Base-by-base conservation (phyloP, 805 yeast species). In the Saturnispora besseyi region DNA sequence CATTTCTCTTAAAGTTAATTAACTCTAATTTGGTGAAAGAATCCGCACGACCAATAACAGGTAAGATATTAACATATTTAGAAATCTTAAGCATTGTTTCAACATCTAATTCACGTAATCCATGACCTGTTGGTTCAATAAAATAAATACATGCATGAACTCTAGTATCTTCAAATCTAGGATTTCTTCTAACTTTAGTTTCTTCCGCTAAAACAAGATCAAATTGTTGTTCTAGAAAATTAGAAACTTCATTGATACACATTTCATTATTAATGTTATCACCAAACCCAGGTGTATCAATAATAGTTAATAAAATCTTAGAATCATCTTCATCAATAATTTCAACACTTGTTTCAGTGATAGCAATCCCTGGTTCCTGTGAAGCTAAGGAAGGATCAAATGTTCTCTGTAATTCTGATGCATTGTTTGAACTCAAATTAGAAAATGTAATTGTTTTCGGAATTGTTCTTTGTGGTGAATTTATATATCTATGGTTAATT, bases 121-220 rank as follows among this genome's bases (percentile, higher is more conserved):
- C 90, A 62, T 85, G 93, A 15, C 95, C 95, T 2, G 72, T 76
- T 33, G 91, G 84, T 46, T 84, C 79, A 55, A 85, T 76, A 60
- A 85, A 84, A 62, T 85, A 85, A 44, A 85, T 65, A 54, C 84
- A 76, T 7, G 79, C 81, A 61, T 85, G 93, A 40, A 85, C 87
- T 58, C 93, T 73, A 15, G 89, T 75, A 67, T 86, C 91, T 57
- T 77, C 82, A 61, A 84, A 81, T 55, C 87, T 73, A 26, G 96
- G 96, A 62, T 87, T 87, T 74, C 97, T 82, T 65, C 77, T 77
- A 55, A 89, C 87, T 55, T 91, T 75, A 1, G 93, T 85, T 64
- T 89, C 96, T 63, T 89, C 96, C 2, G 87, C 87, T 44, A 89
- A 73, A 0, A 86, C 88, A 50, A 75, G 70, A 62, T 84, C 90